Percentiles rank a stretch among this genome's conserved stretches.
phyloP scores from a whole-genome alignment of 768 basidiomycete genomes.

The Russula sp. region DNA sequence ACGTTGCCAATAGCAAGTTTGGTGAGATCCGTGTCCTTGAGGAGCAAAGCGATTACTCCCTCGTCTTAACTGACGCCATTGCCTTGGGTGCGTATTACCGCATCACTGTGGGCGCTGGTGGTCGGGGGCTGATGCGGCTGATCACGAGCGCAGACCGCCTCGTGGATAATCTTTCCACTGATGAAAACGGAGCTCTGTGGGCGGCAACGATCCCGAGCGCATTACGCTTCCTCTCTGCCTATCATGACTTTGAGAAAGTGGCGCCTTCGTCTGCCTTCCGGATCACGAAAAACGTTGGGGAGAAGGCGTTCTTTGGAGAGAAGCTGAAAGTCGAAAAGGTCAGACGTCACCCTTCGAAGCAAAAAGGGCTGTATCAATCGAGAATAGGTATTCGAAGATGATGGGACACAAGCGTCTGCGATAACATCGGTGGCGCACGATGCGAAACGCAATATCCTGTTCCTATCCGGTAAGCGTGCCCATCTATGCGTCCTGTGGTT shows the following conservation, averaged over 20 bases:
- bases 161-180: constrained; percentile 59
- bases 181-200: constrained; percentile 56
- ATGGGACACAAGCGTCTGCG: constrained; percentile 50
- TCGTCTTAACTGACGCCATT: constrained; percentile 50
- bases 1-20: constrained; percentile 43
- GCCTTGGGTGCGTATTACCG: constrained; percentile 39
- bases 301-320: constrained; percentile 49
- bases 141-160: constrained; percentile 36
- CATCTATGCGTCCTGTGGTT: not conserved
- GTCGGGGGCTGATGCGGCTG: not conserved
- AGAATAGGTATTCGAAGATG: constrained; percentile 59
- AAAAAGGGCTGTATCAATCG: constrained; percentile 2
- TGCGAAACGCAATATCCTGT: constrained; percentile 43
- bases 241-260: constrained; percentile 36
- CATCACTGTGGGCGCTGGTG: not conserved
- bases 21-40: constrained; percentile 52
- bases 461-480: constrained; percentile 47
- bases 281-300: constrained; percentile 48
- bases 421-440: constrained; percentile 56
- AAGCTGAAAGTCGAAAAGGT: constrained; percentile 59
- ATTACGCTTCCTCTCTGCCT: constrained; percentile 35
- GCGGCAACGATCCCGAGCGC: constrained; percentile 47
- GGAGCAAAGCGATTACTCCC: constrained; percentile 49
- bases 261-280: constrained; percentile 48
- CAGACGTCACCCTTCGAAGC: not conserved